Base-by-base conservation (phyloP, 176 grass and related monocot species). In the Cenchrus americanus region DNA sequence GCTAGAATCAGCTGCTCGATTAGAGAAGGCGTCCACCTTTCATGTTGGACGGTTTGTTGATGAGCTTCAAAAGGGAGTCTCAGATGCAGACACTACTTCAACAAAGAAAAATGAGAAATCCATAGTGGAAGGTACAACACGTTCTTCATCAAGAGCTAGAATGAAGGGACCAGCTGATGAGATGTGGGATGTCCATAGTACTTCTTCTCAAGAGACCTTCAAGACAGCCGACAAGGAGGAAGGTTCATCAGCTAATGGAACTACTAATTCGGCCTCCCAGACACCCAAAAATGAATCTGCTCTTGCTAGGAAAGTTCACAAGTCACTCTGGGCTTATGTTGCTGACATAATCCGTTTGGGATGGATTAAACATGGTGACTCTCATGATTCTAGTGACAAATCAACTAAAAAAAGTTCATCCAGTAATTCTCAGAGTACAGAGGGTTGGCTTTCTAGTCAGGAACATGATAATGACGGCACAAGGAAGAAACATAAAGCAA, bases 271-370 rank as follows among this genome's bases (percentile, higher is more conserved):
- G 9, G 74, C 86, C 49, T 82, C 70, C 55, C 66, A 60, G 34
- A 87, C 92, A 69, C 85, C 94, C 40, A 71, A 50, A 68, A 90
- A 80, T 82, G 96, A 90, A 90, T 85, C 71, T 82, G 78, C 63
- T 76, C 66, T 91, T 87, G 73, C 82, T 82, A 84, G 61, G 86
- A 95, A 85, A 69, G 83, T 74, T 75, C 85, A 86, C 76, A 92
- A 71, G 66, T 95, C 96, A 24, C 90, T 98, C 47, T 98, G 96
- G 96, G 61, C 87, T 81, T 93, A 88, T 86, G 87, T 98, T 86
- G 91, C 93, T 81, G 96, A 94, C 79, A 92, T 98, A 87, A 79
- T 98, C 73, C 91, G 88, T 70, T 80, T 98, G 83, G 89, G 96
- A 86, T 94, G 89, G 89, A 76, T 89, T 86, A 65, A 87, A 49